Evolutionary conservation across 2,329 filamentous ascomycete genomes (phyloP), one percentile per base, ranked within the genome.

Genomic region (Ciborinia camelliae): DNA sequence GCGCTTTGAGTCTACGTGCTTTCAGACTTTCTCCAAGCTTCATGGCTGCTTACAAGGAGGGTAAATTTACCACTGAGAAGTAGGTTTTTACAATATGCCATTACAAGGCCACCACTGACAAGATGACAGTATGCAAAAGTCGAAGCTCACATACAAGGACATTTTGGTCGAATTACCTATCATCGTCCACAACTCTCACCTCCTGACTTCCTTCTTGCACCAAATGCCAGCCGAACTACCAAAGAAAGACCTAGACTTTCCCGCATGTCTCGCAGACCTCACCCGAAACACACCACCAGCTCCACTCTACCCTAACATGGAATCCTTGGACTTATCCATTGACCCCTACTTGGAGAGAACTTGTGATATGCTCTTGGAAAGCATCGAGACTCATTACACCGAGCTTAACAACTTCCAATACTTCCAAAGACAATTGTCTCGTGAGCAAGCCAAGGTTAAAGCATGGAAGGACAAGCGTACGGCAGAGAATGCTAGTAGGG

Each of bases 351-450:
- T 99, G 55, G 94, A 98, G 84, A 97, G 97, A 86, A 97, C 94
- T 61, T 97, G 92, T 81, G 94, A 99, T 76, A 86, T 97, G 71
- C 86, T 99, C 65, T 87, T 98, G 68, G 95, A 99, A 76, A 92
- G 90, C 82, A 97, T 99, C 77, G 95, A 99, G 83, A 90, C 90
- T 64, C 95, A 99, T 83, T 95, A 98, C 81, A 97, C 93, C 67
- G 95, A 99, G 80, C 90, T 96, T 77, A 98, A 98, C 87, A 99
- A 99, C 85, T 95, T 96, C 82, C 93, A 97, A 79, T 91, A 90
- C 85, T 97, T 97, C 83, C 92, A 97, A 81, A 87, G 95, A 74
- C 92, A 96, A 75, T 84, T 98, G 65, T 90, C 89, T 62, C 91
- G 95, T 73, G 95, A 99, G 82, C 95, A 99, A 81, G 81, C 90